These are phyloP conservation scores for Hymenoscyphus infarciens DNA, from an alignment of 2,329 filamentous ascomycete genomes.

Conservation along the genomic window DNA sequence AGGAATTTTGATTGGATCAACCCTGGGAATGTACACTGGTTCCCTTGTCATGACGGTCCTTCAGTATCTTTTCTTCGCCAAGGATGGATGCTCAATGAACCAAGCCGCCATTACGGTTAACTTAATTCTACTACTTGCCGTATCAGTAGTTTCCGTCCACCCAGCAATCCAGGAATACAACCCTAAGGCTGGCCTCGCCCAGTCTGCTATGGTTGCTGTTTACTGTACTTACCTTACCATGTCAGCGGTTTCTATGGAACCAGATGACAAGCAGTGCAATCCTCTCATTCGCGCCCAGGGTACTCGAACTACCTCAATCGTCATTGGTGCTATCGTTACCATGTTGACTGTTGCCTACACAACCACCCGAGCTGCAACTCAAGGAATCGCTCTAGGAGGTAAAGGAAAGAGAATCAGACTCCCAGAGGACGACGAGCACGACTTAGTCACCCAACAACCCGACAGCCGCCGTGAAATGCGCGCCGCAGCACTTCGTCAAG, in stretches of 20 bases:
- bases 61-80: constrained; percentile 96
- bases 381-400: constrained; percentile 72
- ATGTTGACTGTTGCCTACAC: constrained; percentile 98
- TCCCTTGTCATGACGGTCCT: constrained; percentile 92
- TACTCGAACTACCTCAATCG: constrained; percentile 83
- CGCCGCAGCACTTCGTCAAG: constrained; percentile 82
- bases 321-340: constrained; percentile 91
- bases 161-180: constrained; percentile 88
- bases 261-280: constrained; percentile 91
- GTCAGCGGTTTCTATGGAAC: constrained; percentile 98
- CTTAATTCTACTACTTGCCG: constrained; percentile 73
- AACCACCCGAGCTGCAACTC: constrained; percentile 91
- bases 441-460: constrained; percentile 83
- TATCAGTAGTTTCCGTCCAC: constrained; percentile 84
- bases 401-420: constrained; percentile 57
- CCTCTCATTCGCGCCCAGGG: constrained; percentile 81
- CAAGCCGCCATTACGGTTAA: constrained; percentile 95
- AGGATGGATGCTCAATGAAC: constrained; percentile 84
- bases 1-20: constrained; percentile 83
- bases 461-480: constrained; percentile 81
- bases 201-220: constrained; percentile 92
- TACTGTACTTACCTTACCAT: constrained; percentile 99
- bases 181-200: constrained; percentile 89
- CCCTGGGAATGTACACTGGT: constrained; percentile 86
- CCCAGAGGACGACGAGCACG: constrained; percentile 76